Evolutionary conservation across 768 basidiomycete genomes (phyloP).

Genomic region (Serendipita sp.): DNA sequence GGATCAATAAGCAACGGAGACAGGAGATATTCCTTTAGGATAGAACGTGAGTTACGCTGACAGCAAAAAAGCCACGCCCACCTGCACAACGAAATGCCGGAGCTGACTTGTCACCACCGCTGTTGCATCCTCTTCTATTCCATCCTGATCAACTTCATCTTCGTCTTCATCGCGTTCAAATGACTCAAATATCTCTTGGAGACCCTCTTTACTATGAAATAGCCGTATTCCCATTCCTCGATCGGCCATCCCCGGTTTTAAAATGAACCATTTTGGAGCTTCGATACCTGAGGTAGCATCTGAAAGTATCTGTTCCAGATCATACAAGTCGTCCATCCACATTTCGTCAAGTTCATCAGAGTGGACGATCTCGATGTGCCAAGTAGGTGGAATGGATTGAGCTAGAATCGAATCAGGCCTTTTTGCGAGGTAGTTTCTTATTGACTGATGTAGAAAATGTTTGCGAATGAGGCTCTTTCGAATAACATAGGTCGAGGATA

Average conservation of each 20-base stretch:
- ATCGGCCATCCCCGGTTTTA: conserved; percentile 97
- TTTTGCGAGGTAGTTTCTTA: conserved; percentile 60
- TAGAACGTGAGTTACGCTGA: not conserved
- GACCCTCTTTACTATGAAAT: conserved; percentile 59
- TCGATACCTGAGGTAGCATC: conserved; percentile 14
- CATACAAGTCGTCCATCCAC: conserved; percentile 86
- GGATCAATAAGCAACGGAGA: conserved; percentile 69
- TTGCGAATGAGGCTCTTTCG: conserved; percentile 91
- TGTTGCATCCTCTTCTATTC: conserved; percentile 19
- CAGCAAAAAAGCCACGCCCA: conserved; percentile 19
- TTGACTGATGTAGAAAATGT: conserved; percentile 68
- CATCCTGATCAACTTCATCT: conserved; percentile 28
- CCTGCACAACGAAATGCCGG: conserved; percentile 93
- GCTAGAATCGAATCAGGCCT: conserved; percentile 39
- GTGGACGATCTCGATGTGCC: conserved; percentile 72
- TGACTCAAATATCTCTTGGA: conserved; percentile 60
- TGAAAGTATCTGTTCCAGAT: conserved; percentile 52
- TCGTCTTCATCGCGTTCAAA: conserved; percentile 54
- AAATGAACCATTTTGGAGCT: conserved; percentile 62
- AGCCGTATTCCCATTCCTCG: conserved; percentile 88
- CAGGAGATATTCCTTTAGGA: conserved; percentile 78
- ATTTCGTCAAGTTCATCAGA: conserved; percentile 91
- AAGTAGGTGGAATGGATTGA: conserved; percentile 52
- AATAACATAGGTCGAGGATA: conserved; percentile 76
- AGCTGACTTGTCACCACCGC: conserved; percentile 72